phyloP scores from a whole-genome alignment of 192 early-diverging fungal species.

The Coemansia sp. region DNA sequence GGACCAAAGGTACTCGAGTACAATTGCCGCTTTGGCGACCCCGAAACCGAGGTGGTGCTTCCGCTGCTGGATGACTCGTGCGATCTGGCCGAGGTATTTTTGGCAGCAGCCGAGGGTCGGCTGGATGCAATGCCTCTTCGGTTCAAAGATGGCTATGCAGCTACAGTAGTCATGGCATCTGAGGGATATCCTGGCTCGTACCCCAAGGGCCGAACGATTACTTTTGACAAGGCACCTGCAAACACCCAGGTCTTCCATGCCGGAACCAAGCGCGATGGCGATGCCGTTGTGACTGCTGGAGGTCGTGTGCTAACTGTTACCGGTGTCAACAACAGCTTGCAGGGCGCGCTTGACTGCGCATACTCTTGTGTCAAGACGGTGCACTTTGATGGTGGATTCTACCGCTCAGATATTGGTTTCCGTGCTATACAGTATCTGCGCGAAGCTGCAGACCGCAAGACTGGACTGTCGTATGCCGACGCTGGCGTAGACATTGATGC shows the following conservation, averaged over 20 bases:
- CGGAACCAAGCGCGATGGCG: constrained; percentile 66
- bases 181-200: constrained; percentile 91
- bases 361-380: constrained; percentile 65
- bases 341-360: constrained; percentile 75
- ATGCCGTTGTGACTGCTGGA: constrained; percentile 77
- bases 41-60: constrained; percentile 94
- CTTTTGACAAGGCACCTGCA: constrained; percentile 51
- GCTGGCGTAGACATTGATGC: constrained; percentile 97
- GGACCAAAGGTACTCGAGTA: constrained; percentile 97
- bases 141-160: constrained; percentile 74
- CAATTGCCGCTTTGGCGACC: constrained; percentile 98
- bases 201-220: constrained; percentile 76
- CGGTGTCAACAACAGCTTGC: constrained; percentile 69
- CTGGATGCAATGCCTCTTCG: constrained; percentile 80
- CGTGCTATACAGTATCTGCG: constrained; percentile 56
- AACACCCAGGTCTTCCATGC: constrained; percentile 84
- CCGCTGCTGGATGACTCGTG: constrained; percentile 81
- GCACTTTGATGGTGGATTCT: constrained; percentile 86
- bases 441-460: constrained; percentile 26
- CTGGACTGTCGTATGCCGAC: constrained; percentile 85
- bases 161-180: constrained; percentile 90
- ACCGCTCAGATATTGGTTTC: constrained; percentile 91
- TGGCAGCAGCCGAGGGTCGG: constrained; percentile 85
- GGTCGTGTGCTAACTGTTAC: constrained; percentile 96
- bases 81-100: constrained; percentile 83